A percentile compares a stretch with the other conserved stretches of the same genome.
These are phyloP conservation scores for Coemansia sp. DNA, from an alignment of 192 early-diverging fungal species.

Conservation along the genomic window DNA sequence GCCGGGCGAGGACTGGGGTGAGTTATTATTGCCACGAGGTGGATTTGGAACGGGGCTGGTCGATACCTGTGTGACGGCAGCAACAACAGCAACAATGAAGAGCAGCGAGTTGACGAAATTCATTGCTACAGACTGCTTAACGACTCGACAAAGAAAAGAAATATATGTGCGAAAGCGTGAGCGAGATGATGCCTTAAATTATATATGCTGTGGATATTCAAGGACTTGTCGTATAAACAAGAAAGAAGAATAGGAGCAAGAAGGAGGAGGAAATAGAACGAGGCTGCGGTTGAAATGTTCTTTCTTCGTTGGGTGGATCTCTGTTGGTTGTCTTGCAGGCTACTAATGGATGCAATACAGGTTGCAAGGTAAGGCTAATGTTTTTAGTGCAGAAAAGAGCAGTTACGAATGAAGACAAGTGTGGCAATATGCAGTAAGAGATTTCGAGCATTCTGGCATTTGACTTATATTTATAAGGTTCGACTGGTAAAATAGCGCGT, in stretches of 20 bases:
- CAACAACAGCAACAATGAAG: slow-evolving; percentile 18
- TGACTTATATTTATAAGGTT: no score
- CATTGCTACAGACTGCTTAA: slow-evolving; percentile 17
- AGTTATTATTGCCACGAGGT: slow-evolving; percentile 1
- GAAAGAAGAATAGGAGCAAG: no score
- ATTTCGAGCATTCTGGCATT: background rate
- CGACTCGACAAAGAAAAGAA: background rate
- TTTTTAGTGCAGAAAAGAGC: background rate
- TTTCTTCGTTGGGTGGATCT: no score
- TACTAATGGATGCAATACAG: no score
- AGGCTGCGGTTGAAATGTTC: no score
- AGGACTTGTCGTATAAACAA: no score
- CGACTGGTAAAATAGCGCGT: no score
- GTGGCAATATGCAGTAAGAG: background rate
- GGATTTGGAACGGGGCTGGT: slow-evolving; percentile 20
- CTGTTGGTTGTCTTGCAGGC: no score
- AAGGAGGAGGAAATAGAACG: no score
- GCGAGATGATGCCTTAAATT: background rate
- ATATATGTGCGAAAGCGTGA: background rate
- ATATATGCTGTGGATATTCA: no score
- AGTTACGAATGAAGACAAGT: background rate
- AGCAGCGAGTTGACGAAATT: slow-evolving; percentile 23
- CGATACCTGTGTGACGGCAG: slow-evolving; percentile 10
- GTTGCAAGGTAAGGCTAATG: no score
- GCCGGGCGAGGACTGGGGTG: slow-evolving; percentile 18